Evolutionary conservation across 495 filamentous ascomycete genomes (phyloP).

Genomic region (Massariosphaeria phaeospora): DNA sequence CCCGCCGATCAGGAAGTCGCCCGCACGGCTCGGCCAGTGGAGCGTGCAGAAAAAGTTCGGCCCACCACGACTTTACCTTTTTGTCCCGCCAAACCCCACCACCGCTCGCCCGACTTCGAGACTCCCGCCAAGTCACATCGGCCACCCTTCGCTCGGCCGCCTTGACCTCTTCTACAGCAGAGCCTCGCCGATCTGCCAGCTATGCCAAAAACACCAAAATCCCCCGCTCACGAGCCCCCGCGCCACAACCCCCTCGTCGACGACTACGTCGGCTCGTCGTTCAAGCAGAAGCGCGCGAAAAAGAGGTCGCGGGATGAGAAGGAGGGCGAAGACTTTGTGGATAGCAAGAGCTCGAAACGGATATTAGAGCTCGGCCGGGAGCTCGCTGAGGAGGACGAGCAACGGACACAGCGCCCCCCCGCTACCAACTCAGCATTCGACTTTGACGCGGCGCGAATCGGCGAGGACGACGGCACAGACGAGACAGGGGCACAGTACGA

Average conservation of each 20-base stretch:
- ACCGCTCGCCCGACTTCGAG: neutral
- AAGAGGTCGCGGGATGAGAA: constrained; percentile 46
- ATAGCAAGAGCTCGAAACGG: constrained; percentile 78
- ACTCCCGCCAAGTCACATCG: neutral
- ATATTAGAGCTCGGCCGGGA: constrained; percentile 84
- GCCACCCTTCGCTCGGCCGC: no score
- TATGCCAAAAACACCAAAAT: constrained; percentile 36
- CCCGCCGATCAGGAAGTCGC: no score
- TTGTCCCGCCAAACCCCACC: constrained; percentile 13
- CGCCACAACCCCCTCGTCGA: constrained; percentile 43
- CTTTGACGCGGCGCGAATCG: constrained; percentile 58
- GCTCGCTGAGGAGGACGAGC: constrained; percentile 68
- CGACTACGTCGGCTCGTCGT: constrained; percentile 40
- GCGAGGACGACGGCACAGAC: constrained; percentile 40
- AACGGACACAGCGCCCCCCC: constrained; percentile 42
- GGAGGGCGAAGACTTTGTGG: constrained; percentile 68
- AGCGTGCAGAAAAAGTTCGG: constrained; percentile 9
- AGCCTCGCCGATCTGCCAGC: no score
- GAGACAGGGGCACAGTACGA: constrained; percentile 43
- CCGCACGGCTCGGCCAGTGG: neutral
- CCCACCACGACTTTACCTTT: constrained; percentile 23
- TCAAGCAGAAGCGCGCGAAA: constrained; percentile 41
- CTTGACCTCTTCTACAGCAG: no score
- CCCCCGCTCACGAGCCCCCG: constrained; percentile 22
- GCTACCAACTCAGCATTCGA: constrained; percentile 58